Conservation (phyloP, 2,329 filamentous ascomycete genomes). For the Tolypocladium tundrense region DNA sequence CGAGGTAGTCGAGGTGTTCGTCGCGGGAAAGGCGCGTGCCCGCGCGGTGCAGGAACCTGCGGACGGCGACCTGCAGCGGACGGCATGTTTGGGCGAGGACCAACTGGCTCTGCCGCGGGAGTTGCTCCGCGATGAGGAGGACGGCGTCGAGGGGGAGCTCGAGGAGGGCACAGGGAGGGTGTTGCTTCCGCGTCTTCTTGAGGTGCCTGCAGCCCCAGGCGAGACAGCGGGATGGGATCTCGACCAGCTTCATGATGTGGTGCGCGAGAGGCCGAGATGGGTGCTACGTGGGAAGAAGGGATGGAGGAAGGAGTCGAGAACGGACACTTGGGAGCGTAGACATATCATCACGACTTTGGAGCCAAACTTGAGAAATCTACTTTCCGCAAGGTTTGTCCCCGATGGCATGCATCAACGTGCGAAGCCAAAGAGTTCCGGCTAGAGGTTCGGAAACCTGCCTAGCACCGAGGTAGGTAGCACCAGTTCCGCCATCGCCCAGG, state of each 20-base stretch:
- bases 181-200: not conserved
- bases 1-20: slow-evolving; percentile 2
- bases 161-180: not conserved
- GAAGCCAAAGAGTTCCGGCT: too few relatives aligned
- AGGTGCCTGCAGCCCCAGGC: not conserved
- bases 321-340: too few relatives aligned
- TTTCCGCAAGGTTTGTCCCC: too few relatives aligned
- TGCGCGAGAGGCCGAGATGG: too few relatives aligned
- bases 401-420: too few relatives aligned
- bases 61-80: not conserved
- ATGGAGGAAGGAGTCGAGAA: too few relatives aligned
- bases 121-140: not conserved
- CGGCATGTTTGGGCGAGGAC: not conserved
- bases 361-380: too few relatives aligned
- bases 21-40: not conserved
- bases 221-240: not conserved
- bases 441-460: too few relatives aligned
- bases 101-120: not conserved
- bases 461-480: too few relatives aligned
- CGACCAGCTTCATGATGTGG: not conserved
- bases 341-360: too few relatives aligned
- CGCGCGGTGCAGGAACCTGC: not conserved
- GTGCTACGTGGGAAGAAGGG: too few relatives aligned
- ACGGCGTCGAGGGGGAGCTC: not conserved
- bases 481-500: too few relatives aligned